phyloP scores from a whole-genome alignment of 768 basidiomycete genomes.

The Agaricus subrufescens region DNA sequence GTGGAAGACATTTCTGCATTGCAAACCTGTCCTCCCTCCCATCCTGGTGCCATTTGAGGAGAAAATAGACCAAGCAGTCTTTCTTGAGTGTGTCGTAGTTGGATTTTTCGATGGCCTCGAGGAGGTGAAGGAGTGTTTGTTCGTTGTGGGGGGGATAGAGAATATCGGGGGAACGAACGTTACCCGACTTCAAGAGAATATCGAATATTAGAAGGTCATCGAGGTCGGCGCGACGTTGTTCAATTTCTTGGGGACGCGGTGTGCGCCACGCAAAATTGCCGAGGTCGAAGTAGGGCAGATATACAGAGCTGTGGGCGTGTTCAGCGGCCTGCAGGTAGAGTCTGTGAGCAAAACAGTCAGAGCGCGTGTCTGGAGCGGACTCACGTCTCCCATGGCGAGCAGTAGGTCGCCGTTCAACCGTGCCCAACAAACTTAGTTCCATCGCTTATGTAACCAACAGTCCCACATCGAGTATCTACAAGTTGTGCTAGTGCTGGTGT shows the following conservation, averaged over 20 bases:
- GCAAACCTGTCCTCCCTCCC: constrained; percentile 49
- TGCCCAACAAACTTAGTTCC: background rate
- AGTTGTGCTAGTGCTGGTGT: too few species aligned
- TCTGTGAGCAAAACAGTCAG: background rate
- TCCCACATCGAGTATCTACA: background rate
- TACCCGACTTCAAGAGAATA: constrained; percentile 61
- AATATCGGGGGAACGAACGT: constrained; percentile 51
- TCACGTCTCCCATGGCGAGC: constrained; percentile 7
- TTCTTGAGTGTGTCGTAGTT: constrained; percentile 73
- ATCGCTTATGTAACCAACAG: background rate
- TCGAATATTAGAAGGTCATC: constrained; percentile 69
- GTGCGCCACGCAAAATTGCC: constrained; percentile 57
- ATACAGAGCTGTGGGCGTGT: constrained; percentile 50
- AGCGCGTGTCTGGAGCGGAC: background rate
- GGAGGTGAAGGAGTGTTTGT: constrained; percentile 46
- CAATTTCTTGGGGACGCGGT: constrained; percentile 51
- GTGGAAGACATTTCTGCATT: constrained; percentile 57
- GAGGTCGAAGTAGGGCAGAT: constrained; percentile 59
- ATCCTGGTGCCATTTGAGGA: constrained; percentile 77
- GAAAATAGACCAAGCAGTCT: constrained; percentile 75
- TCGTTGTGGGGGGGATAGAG: constrained; percentile 67
- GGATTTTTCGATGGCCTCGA: constrained; percentile 57
- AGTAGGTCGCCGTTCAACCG: background rate
- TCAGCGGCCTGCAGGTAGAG: background rate
- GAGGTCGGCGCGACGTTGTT: constrained; percentile 55